A percentile compares a stretch with the other conserved stretches of the same genome.
phyloP scores from a whole-genome alignment of 2,329 filamentous ascomycete species.

The Dactylella cylindrospora region DNA sequence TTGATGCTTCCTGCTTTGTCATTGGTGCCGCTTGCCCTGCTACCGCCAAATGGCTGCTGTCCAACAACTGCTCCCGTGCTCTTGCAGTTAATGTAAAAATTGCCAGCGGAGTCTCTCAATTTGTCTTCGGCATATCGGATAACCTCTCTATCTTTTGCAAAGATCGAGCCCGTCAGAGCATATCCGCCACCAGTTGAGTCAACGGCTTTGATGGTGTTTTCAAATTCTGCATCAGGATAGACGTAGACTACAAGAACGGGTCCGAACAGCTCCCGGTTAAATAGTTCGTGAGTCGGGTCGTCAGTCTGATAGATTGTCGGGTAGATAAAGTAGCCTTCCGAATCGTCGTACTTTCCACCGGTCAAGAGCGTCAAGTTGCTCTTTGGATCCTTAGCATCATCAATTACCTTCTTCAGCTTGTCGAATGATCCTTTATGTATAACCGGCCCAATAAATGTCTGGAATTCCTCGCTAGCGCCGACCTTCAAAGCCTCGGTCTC shows the following conservation, averaged over 20 bases:
- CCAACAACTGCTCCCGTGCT: slow-evolving; percentile 72
- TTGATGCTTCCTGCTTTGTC: slow-evolving; percentile 71
- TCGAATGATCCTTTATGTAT: slow-evolving; percentile 81
- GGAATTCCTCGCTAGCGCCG: slow-evolving; percentile 68
- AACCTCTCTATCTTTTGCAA: slow-evolving; percentile 68
- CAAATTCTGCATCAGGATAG: slow-evolving; percentile 67
- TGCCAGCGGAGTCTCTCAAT: slow-evolving; percentile 72
- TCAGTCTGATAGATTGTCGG: slow-evolving; percentile 78
- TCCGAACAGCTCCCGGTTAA: slow-evolving; percentile 79
- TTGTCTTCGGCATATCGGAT: slow-evolving; percentile 70
- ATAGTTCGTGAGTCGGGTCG: slow-evolving; percentile 71
- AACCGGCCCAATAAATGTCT: slow-evolving; percentile 83
- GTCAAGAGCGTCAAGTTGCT: slow-evolving; percentile 69
- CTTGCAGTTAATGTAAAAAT: slow-evolving; percentile 87
- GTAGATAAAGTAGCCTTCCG: slow-evolving; percentile 78
- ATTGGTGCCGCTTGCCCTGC: slow-evolving; percentile 69
- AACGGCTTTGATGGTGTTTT: slow-evolving; percentile 51
- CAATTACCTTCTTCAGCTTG: slow-evolving; percentile 74
- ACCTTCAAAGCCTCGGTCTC: slow-evolving; percentile 71
- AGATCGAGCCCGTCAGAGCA: slow-evolving; percentile 73
- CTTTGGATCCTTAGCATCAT: slow-evolving; percentile 66
- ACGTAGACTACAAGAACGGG: slow-evolving; percentile 73
- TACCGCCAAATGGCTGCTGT: slow-evolving; percentile 71
- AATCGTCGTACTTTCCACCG: slow-evolving; percentile 75
- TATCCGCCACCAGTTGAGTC: slow-evolving; percentile 63